Percentiles rank a stretch among this genome's conserved stretches.
phyloP scores from a whole-genome alignment of 148 eudicot genomes.

The Cornus florida region DNA sequence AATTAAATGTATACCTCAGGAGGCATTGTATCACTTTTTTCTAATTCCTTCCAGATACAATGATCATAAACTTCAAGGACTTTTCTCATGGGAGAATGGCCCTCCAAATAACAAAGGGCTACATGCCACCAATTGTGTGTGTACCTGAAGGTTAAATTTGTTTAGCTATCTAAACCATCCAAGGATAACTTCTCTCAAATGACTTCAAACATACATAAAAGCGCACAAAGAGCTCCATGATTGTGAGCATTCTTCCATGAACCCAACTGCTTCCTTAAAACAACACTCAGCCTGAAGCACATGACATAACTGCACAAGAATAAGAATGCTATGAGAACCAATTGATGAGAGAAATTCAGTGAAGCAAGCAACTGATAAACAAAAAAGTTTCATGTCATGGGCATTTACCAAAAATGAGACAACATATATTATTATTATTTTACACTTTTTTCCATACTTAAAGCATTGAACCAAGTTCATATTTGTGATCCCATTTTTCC shows the following conservation, averaged over 20 bases:
- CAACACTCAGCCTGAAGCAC: constrained; percentile 75
- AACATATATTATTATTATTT: no score
- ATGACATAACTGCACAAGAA: constrained; percentile 73
- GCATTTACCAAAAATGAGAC: not conserved
- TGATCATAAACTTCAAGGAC: constrained; percentile 74
- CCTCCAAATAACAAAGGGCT: constrained; percentile 91
- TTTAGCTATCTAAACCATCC: constrained; percentile 1
- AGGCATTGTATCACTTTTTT: constrained; percentile 56
- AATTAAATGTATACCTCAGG: constrained; percentile 59
- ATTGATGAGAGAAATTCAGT: not conserved
- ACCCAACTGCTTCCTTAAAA: constrained; percentile 78
- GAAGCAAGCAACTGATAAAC: not conserved
- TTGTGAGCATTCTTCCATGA: constrained; percentile 74
- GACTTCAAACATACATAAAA: constrained; percentile 52
- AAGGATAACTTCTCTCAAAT: not conserved
- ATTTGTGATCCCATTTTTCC: constrained; percentile 3
- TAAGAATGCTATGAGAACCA: constrained; percentile 4
- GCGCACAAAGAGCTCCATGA: constrained; percentile 70
- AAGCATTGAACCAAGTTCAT: not conserved
- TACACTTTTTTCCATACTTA: not conserved
- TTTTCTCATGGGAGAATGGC: constrained; percentile 52
- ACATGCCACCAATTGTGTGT: constrained; percentile 99
- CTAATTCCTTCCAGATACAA: constrained; percentile 64
- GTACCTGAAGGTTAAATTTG: constrained; percentile 43
- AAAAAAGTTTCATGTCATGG: not conserved